Evolutionary conservation across 257 asterid genomes (phyloP).

Genomic region (Scutellaria galericulata): DNA sequence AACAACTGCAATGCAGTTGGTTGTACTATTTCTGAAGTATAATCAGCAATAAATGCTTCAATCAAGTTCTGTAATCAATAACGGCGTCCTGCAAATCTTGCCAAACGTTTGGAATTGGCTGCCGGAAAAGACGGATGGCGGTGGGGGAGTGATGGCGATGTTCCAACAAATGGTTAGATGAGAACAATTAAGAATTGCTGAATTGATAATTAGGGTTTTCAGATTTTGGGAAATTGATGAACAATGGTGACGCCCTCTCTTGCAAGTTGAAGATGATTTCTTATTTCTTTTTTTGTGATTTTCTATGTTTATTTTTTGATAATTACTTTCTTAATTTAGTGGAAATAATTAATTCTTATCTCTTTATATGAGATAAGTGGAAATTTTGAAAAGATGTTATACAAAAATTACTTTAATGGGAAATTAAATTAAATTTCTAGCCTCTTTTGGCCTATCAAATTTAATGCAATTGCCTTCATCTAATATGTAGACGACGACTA

Average conservation of each 20-base stretch:
- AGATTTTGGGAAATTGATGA: constrained; percentile 14
- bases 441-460: too few species aligned
- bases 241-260: neutral
- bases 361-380: too few species aligned
- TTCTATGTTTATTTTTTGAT: neutral
- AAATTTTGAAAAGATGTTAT: too few species aligned
- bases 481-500: too few species aligned
- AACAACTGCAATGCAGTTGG: constrained; percentile 26
- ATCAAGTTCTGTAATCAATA: neutral
- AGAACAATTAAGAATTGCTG: constrained; percentile 4
- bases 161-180: neutral
- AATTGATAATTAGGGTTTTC: constrained; percentile 34
- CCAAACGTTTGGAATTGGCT: constrained; percentile 24
- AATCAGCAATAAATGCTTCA: constrained; percentile 21
- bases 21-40: neutral
- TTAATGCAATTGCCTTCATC: too few species aligned
- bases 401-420: too few species aligned
- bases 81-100: neutral
- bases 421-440: too few species aligned
- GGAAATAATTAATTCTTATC: too few species aligned
- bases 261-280: neutral
- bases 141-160: neutral
- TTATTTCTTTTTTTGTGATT: neutral
- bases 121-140: neutral
- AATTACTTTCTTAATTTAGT: too few species aligned